Evolutionary conservation across 2,329 filamentous ascomycete genomes (phyloP).

Genomic region (Acephala macrosclerotiorum): DNA sequence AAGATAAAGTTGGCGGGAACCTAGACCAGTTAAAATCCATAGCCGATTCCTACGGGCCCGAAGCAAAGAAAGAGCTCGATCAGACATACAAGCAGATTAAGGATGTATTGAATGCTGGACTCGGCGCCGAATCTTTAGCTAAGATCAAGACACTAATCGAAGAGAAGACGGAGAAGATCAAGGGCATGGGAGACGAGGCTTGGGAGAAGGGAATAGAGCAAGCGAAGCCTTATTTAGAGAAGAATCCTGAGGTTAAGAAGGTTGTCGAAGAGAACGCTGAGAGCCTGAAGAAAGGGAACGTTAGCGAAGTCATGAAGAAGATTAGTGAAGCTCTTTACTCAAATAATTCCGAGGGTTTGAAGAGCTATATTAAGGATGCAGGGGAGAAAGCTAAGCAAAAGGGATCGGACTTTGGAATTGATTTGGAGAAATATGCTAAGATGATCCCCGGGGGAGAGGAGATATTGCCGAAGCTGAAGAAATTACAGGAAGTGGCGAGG

Average conservation of each 20-base stretch:
- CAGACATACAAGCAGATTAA: conserved; percentile 73
- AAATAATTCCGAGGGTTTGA: conserved; percentile 64
- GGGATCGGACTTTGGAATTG: conserved; percentile 27
- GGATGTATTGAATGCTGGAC: conserved; percentile 67
- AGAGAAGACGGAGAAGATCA: conserved; percentile 72
- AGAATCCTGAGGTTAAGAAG: conserved; percentile 78
- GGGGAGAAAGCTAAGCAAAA: conserved; percentile 66
- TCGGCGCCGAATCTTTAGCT: conserved; percentile 59
- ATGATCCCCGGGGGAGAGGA: conserved; percentile 70
- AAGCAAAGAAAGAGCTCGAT: conserved; percentile 79
- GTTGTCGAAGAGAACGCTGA: conserved; percentile 75
- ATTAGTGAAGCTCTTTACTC: conserved; percentile 67
- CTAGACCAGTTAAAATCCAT: conserved; percentile 74
- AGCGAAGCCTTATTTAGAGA: conserved; percentile 75
- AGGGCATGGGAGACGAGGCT: conserved; percentile 73
- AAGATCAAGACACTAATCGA: conserved; percentile 69
- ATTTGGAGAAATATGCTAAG: conserved; percentile 65
- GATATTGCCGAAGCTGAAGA: conserved; percentile 69
- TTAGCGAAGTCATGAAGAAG: conserved; percentile 67
- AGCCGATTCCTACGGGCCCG: conserved; percentile 74
- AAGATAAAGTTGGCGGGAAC: conserved; percentile 74
- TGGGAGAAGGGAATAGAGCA: conserved; percentile 77
- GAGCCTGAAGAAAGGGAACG: conserved; percentile 70
- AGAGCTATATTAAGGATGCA: conserved; percentile 66
- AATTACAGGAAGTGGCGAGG: conserved; percentile 69